phyloP scores from a whole-genome alignment of 306 rosid genomes.

The Trifolium subterraneum region DNA sequence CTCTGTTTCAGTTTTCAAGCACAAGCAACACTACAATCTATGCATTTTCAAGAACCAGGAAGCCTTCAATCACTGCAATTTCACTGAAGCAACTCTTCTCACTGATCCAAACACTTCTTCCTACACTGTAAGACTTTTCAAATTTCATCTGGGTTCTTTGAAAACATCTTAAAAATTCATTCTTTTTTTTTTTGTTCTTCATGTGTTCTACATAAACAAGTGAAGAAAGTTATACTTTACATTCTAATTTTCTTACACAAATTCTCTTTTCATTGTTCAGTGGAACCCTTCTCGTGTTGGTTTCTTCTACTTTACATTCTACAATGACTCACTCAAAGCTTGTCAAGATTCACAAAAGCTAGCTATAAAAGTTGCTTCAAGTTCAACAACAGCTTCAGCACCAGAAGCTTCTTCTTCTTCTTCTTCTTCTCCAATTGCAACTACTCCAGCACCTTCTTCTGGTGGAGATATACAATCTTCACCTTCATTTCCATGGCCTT shows the following conservation, averaged over 20 bases:
- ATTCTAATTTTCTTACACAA: slow-evolving; percentile 21
- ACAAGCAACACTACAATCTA: slow-evolving; percentile 71
- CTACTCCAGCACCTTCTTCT: slow-evolving; percentile 61
- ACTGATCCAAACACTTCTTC: slow-evolving; percentile 59
- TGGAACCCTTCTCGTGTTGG: slow-evolving; percentile 97
- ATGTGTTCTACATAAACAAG: slow-evolving; percentile 25
- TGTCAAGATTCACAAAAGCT: slow-evolving; percentile 74
- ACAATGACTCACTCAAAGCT: slow-evolving; percentile 59
- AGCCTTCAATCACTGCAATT: slow-evolving; percentile 78
- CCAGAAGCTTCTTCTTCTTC: slow-evolving; percentile 46
- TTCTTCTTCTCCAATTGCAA: slow-evolving; percentile 38
- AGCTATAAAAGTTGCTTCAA: slow-evolving; percentile 65
- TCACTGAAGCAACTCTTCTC: slow-evolving; percentile 80
- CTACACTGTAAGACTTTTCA: slow-evolving; percentile 61
- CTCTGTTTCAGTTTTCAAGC: slow-evolving; percentile 71
- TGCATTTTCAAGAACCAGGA: slow-evolving; percentile 86
- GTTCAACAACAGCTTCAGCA: slow-evolving; percentile 35
- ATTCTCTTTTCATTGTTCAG: slow-evolving; percentile 45
- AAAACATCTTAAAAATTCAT: slow-evolving; percentile 16
- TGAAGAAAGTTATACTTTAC: background rate
- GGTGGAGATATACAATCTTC: slow-evolving; percentile 66
- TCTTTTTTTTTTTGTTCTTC: slow-evolving; percentile 19
- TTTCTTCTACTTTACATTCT: slow-evolving; percentile 84
- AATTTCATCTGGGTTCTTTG: slow-evolving; percentile 20
- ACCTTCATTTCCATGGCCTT: slow-evolving; percentile 83